Percentiles rank a stretch among this genome's conserved stretches.
Evolutionary conservation across 371 early-diverging fungal species (phyloP).

Genomic region (Rhizomucor pusillus): DNA sequence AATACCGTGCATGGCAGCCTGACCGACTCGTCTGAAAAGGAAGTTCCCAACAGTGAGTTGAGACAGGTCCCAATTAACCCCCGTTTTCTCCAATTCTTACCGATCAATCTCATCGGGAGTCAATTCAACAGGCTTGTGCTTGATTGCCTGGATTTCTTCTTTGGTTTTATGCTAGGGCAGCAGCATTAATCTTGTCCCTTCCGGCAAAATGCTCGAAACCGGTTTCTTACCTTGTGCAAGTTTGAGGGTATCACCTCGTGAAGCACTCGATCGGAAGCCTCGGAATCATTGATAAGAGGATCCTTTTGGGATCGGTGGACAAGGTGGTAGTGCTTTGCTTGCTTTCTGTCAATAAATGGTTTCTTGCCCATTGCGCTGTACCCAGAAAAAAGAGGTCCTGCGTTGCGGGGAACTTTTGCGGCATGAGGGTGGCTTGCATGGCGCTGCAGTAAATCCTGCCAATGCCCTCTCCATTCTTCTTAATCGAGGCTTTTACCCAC

Average conservation of each 20-base stretch:
- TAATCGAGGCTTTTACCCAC: no score
- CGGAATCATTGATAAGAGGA: conserved; percentile 82
- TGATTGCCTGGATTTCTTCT: conserved; percentile 35
- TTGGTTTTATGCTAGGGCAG: conserved; percentile 34
- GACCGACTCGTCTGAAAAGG: conserved; percentile 54
- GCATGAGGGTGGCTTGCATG: no score
- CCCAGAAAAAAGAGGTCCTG: neutral
- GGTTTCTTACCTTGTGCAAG: conserved; percentile 55
- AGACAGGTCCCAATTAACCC: neutral
- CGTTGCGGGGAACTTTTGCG: no score
- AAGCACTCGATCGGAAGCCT: conserved; percentile 80
- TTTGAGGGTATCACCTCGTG: conserved; percentile 74
- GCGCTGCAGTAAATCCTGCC: no score
- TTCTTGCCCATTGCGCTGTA: conserved; percentile 64
- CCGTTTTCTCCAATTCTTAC: conserved; percentile 11
- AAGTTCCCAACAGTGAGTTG: neutral
- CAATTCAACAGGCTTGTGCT: conserved; percentile 30
- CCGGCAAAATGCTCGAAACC: neutral
- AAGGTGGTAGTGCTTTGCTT: conserved; percentile 82
- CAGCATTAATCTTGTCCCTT: neutral
- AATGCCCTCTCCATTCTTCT: no score
- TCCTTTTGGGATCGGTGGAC: conserved; percentile 96
- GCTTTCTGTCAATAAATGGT: conserved; percentile 84
- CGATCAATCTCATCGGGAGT: conserved; percentile 51
- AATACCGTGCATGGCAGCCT: conserved; percentile 84